A percentile compares a stretch with the other conserved stretches of the same genome.
Conservation (phyloP, 805 yeast species). For the Candida pseudofarinosa region DNA sequence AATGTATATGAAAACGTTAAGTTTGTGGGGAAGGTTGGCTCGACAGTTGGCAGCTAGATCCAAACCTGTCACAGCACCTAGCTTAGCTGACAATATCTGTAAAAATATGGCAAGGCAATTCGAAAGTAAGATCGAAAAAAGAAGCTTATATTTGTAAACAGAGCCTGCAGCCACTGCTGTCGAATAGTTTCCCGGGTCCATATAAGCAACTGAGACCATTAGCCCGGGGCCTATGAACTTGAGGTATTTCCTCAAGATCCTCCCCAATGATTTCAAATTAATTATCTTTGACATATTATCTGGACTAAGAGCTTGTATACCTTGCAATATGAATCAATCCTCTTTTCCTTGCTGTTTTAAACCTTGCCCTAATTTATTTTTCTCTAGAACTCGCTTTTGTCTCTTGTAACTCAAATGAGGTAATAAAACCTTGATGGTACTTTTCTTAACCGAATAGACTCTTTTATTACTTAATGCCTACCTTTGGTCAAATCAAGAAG, state of each 20-base stretch:
- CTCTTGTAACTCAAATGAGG: too few relatives aligned
- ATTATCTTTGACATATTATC: background rate
- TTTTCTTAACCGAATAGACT: background rate
- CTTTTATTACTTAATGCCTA: background rate
- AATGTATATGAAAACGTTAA: constrained; percentile 59
- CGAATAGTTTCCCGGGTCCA: constrained; percentile 92
- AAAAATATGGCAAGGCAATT: constrained; percentile 79
- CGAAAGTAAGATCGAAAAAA: constrained; percentile 71
- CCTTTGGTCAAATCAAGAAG: too few relatives aligned
- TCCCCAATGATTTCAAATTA: background rate
- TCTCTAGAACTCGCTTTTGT: too few relatives aligned
- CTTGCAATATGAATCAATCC: background rate
- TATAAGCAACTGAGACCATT: constrained; percentile 84
- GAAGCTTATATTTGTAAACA: constrained; percentile 63
- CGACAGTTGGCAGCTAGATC: constrained; percentile 86
- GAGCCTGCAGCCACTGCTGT: constrained; percentile 91
- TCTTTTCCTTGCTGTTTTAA: too few relatives aligned
- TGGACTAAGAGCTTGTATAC: background rate
- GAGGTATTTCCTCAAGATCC: constrained; percentile 47
- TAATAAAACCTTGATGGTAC: background rate
- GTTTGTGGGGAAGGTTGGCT: constrained; percentile 60
- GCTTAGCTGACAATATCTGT: constrained; percentile 77
- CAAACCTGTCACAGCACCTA: constrained; percentile 86
- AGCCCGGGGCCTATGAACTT: constrained; percentile 84
- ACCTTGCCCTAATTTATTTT: too few relatives aligned